Evolutionary conservation across 148 eudicot genomes (phyloP), one percentile per base, ranked within the genome.

Genomic region (Persicaria maculosa): DNA sequence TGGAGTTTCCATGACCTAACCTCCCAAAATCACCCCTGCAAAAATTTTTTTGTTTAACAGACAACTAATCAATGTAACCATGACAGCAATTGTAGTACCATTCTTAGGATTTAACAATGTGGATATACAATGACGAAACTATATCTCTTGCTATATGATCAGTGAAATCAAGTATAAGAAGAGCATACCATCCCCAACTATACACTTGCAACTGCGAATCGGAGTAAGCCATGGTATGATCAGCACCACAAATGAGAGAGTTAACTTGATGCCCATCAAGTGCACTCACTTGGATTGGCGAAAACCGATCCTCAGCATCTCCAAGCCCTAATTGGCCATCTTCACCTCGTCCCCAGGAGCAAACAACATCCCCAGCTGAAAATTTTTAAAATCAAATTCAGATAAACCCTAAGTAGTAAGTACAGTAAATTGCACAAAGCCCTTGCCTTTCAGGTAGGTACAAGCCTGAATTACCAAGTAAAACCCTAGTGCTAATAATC

Each of bases 271-370:
- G 86, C 15, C 86, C 97, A 85, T 92, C 92, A 74, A 95, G 81
- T 55, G 96, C 96, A 83, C 93, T 92, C 77, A 95, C 69, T 58
- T 86, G 96, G 55, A 88, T 88, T 7, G 99, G 99, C 74, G 81
- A 81, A 79, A 86, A 75, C n/a, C 92, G 86, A 84, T 95, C 99
- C 83, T 92, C 99, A 20, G 99, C 90, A 85, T 95, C 97, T 54
- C 94, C 97, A 70, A 87, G 97, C 64, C 99, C 99, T 77, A 92
- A 79, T 78, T 95, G 99, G n/a, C 99, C 99, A 78, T 95, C 99
- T 85, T 95, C 99, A 68, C 99, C 99, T 80, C 93, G 84, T 76
- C 99, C 99, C 99, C 99, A 95, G 3, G 99, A 95, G 85, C 99
- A 95, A 65, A 95, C 85, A 78, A 90, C 81, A 82, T 88, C 81